Percentiles rank a stretch among this genome's conserved stretches.
Evolutionary conservation across 495 filamentous ascomycete genomes (phyloP).

Genomic region (Haplographium delicatum): DNA sequence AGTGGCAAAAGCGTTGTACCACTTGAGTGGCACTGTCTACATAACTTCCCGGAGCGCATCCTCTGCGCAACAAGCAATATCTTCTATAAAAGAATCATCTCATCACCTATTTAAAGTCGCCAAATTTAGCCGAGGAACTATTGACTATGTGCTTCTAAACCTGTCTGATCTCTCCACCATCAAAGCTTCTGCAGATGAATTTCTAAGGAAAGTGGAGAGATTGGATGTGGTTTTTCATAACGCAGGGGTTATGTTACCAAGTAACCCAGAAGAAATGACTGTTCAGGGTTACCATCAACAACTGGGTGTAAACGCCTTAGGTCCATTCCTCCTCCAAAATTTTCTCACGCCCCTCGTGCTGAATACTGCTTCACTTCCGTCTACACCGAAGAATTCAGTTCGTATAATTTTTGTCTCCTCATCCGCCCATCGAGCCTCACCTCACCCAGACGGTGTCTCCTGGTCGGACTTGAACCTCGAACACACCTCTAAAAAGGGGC

Average conservation of each 20-base stretch:
- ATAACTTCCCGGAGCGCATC: constrained; percentile 39
- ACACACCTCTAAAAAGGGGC: no score
- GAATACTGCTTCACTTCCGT: constrained; percentile 22
- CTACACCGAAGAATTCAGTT: constrained; percentile 18
- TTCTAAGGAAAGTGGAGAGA: constrained; percentile 32
- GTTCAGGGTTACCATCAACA: constrained; percentile 37
- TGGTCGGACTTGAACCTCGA: constrained; percentile 1
- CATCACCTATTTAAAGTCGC: background rate
- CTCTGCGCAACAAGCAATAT: constrained; percentile 30
- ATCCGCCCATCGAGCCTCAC: constrained; percentile 4
- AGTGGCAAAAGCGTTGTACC: constrained; percentile 38
- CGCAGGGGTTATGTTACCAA: constrained; percentile 40
- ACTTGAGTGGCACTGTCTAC: constrained; percentile 43
- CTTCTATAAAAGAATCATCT: background rate
- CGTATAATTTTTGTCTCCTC: constrained; percentile 36
- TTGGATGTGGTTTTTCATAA: constrained; percentile 53
- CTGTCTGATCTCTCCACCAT: constrained; percentile 46
- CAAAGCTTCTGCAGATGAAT: constrained; percentile 38
- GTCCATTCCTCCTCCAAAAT: constrained; percentile 36
- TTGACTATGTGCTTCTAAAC: constrained; percentile 40
- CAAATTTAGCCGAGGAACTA: constrained; percentile 19
- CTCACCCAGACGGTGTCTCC: constrained; percentile 1
- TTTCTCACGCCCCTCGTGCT: constrained; percentile 41
- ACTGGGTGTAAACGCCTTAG: constrained; percentile 34
- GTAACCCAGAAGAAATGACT: constrained; percentile 20